Base-by-base conservation (phyloP, 306 rosid species). In the Glycine tomentella region DNA sequence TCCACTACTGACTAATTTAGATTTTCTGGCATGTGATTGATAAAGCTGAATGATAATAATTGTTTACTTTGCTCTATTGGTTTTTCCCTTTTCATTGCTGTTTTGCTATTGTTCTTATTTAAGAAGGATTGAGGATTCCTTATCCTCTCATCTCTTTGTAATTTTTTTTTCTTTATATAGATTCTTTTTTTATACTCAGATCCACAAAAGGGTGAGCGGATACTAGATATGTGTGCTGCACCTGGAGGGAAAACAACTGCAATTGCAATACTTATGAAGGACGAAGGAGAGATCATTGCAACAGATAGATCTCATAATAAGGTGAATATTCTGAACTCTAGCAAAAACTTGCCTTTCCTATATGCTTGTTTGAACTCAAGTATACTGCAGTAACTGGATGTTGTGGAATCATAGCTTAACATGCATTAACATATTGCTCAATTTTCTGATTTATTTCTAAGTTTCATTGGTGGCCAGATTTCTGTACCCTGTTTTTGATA, bases 211-310 rank as follows among this genome's bases (percentile, higher is more conserved):
- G 98, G 97, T 58, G 99, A 93, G 63, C 86, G 92, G 31, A 85
- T 95, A 88, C 85, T 95, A 73, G 99, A 95, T 88, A 88, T 95
- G 98, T 95, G 99, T 90, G 99, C 99, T 71, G 99, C 99, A 49
- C 99, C 98, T 0, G 99, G 99, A 51, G 99, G 99, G 68, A 95
- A 95, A 88, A 93, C 98, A 74, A 95, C 97, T 74, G 99, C 99
- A 70, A 90, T 95, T 77, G 97, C 97, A 65, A 91, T 88, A 64
- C 97, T 93, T 50, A 95, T 95, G 97, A 93, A 89, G 86, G 93
- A 95, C 85, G 87, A 89, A 82, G 99, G 99, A 84, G 93, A 95
- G 90, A 80, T 95, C 77, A 76, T 95, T 85, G 99, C 99, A 8
- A 87, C 85, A 62, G 99, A 93, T 89, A 88, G 98, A 87, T 93